Evolutionary conservation across 305 asterid genomes (phyloP).

Genomic region (Rubia tinctorum): DNA sequence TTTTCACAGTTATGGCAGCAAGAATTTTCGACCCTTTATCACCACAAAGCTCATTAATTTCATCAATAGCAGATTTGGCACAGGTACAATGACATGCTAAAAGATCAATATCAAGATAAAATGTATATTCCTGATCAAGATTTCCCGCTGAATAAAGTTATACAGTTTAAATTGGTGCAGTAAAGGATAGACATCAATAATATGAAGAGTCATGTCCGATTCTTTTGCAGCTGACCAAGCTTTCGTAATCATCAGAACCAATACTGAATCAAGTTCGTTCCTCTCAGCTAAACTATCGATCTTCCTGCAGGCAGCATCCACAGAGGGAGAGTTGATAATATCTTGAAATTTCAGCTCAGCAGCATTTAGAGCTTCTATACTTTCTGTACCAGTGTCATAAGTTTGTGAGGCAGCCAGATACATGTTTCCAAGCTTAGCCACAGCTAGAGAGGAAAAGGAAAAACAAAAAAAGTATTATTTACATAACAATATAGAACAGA

Average conservation of each 20-base stretch:
- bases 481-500: background rate
- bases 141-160: background rate
- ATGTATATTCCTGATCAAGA: no score
- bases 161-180: background rate
- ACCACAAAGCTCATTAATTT: no score
- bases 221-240: constrained; percentile 99
- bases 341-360: constrained; percentile 94
- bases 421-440: constrained; percentile 67
- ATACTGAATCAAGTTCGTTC: constrained; percentile 84
- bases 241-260: constrained; percentile 85
- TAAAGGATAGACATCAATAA: background rate
- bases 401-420: constrained; percentile 85
- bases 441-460: constrained; percentile 38
- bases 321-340: constrained; percentile 79
- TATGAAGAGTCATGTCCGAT: constrained; percentile 45
- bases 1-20: no score
- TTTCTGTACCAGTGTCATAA: constrained; percentile 73
- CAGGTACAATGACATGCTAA: no score
- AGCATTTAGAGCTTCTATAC: constrained; percentile 69
- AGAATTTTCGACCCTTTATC: no score
- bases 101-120: no score
- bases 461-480: constrained; percentile 20
- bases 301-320: constrained; percentile 88
- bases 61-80: no score
- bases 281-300: constrained; percentile 85